Conservation (phyloP, 176 grass and related monocot species). For the Zea luxurians region DNA sequence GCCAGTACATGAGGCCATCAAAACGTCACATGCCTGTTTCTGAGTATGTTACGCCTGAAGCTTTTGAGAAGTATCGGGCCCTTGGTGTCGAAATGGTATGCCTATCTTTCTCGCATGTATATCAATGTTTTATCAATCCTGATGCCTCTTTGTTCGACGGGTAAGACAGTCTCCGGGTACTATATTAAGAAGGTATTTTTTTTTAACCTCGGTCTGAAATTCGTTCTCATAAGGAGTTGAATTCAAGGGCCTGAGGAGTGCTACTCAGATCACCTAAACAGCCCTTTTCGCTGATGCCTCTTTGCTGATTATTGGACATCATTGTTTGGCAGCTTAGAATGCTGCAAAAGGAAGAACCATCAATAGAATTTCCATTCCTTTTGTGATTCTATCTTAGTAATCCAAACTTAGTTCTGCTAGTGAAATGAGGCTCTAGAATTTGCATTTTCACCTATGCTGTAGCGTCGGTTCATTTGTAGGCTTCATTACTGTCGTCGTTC, state of each 20-base stretch:
- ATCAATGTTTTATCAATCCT: not conserved
- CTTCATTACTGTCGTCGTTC: not conserved
- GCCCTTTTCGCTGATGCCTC: too few relatives aligned
- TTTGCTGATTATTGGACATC: not conserved
- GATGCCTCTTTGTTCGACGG: not conserved
- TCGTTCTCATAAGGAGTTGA: too few relatives aligned
- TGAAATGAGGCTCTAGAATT: not conserved
- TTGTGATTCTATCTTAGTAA: not conserved
- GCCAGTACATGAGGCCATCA: slow-evolving; percentile 97
- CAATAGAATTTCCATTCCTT: not conserved
- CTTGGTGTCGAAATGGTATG: slow-evolving; percentile 91
- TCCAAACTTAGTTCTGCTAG: not conserved
- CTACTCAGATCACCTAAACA: too few relatives aligned
- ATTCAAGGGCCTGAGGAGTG: too few relatives aligned
- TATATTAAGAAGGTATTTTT: too few relatives aligned
- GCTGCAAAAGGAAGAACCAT: not conserved
- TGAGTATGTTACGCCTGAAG: slow-evolving; percentile 92
- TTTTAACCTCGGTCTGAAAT: too few relatives aligned
- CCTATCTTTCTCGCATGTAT: not conserved
- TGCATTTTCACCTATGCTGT: slow-evolving; percentile 1
- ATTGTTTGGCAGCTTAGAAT: not conserved
- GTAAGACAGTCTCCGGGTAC: too few relatives aligned
- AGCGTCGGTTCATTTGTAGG: not conserved
- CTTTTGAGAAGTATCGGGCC: slow-evolving; percentile 74
- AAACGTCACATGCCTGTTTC: slow-evolving; percentile 98